A percentile compares a stretch with the other conserved stretches of the same genome.
These are phyloP conservation scores for Gymnopilus dilepis DNA, from an alignment of 768 basidiomycete genomes.

Conservation along the genomic window DNA sequence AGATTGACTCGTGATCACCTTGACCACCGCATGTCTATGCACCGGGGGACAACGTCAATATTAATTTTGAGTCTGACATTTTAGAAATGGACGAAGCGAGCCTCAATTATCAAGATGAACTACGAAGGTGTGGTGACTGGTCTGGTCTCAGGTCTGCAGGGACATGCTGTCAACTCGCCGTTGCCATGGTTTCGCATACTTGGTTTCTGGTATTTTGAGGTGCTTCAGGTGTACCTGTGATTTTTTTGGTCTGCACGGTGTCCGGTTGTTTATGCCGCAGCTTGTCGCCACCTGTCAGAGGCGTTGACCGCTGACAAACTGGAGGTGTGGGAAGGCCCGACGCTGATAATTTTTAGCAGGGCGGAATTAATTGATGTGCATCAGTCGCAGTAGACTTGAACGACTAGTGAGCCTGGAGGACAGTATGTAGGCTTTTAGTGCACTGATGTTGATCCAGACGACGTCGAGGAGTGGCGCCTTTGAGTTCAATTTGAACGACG, in stretches of 20 bases:
- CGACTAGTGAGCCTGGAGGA: neutral
- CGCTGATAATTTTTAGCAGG: neutral
- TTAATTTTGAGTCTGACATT: neutral
- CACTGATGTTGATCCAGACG: neutral
- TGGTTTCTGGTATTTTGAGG: neutral
- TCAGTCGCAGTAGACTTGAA: neutral
- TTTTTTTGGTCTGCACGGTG: neutral
- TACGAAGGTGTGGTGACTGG: no score
- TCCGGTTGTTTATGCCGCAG: slow-evolving; percentile 10
- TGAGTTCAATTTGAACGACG: no score
- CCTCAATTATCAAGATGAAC: neutral
- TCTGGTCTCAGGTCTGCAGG: no score
- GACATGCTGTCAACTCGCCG: slow-evolving; percentile 6
- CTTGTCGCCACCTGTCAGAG: slow-evolving; percentile 7
- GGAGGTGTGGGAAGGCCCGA: slow-evolving; percentile 6
- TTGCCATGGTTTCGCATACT: slow-evolving; percentile 7
- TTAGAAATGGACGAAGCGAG: neutral
- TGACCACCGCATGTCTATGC: slow-evolving; percentile 1
- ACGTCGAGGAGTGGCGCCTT: neutral
- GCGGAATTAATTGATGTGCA: neutral
- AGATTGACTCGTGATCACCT: neutral
- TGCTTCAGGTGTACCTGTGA: neutral
- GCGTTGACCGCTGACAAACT: slow-evolving; percentile 3
- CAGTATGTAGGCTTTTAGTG: neutral
- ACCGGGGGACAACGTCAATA: neutral